These are phyloP conservation scores for Exsudoporus floridanus DNA, from an alignment of 1,284 basidiomycete genomes.

Conservation along the genomic window DNA sequence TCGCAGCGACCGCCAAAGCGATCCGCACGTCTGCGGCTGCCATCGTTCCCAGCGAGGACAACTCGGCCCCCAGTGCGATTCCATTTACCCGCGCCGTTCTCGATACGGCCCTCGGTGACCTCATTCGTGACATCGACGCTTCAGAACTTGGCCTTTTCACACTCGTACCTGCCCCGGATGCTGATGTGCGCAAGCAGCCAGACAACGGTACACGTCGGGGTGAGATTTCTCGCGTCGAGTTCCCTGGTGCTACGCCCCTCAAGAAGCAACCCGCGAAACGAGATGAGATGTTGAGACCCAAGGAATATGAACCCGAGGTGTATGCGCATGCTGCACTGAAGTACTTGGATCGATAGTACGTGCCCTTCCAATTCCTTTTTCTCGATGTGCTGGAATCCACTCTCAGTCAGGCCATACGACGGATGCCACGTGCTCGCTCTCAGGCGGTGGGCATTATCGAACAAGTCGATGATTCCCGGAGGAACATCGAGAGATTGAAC, in stretches of 20 bases:
- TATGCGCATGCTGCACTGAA: constrained; percentile 72
- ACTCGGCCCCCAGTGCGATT: constrained; percentile 26
- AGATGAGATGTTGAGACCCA: constrained; percentile 41
- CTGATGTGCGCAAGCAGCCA: constrained; percentile 36
- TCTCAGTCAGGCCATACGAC: constrained; percentile 57
- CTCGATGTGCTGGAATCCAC: neutral
- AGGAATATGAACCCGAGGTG: constrained; percentile 64
- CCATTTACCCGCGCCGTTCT: constrained; percentile 64
- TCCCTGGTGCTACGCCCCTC: constrained; percentile 68
- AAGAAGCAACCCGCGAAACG: constrained; percentile 46
- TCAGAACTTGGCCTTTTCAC: constrained; percentile 75
- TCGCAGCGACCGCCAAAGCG: constrained; percentile 38
- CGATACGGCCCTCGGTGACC: constrained; percentile 58
- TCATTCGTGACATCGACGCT: constrained; percentile 73
- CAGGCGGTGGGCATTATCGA: constrained; percentile 56
- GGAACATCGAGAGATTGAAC: constrained; percentile 51
- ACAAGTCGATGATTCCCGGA: constrained; percentile 49
- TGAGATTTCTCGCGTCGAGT: constrained; percentile 60
- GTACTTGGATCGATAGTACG: constrained; percentile 72
- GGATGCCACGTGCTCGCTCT: constrained; percentile 67
- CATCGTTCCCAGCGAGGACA: constrained; percentile 16
- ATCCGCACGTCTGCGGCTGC: constrained; percentile 37
- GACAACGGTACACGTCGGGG: constrained; percentile 33
- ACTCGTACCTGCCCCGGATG: constrained; percentile 40
- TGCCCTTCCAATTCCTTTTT: constrained; percentile 4